Evolutionary conservation across 2,329 filamentous ascomycete genomes (phyloP), one percentile per base, ranked within the genome.

Genomic region (Proliferodiscus dingleyae): DNA sequence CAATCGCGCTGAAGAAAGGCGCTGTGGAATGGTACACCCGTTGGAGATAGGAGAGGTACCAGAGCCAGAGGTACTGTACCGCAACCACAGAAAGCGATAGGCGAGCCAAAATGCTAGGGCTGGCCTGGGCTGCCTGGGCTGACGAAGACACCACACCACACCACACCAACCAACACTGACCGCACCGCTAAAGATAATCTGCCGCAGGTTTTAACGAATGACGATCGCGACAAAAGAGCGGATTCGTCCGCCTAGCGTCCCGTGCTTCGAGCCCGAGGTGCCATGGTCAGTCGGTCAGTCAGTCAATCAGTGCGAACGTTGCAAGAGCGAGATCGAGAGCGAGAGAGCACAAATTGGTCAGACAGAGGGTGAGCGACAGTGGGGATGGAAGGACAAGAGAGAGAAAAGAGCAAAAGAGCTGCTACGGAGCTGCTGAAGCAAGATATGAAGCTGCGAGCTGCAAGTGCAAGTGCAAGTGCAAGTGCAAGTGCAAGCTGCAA

Each of bases 1-100:
- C 52, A 53, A 53, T 52, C 42, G 48, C 50, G 34, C 21, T 38
- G 30, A 40, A 41, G 41, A 40, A 30, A 23, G 41, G 37, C 37
- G 43, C 32, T 29, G 41, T 37, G 48, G 33, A 26, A 16, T 19
- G 36, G 39, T 10, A 37, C 15, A 26, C 18, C 34, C 34, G 23
- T 16, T 38, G 41, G 29, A 18, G 30, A 29, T 45, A 24, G n/a
- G 43, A 36, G 41, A 30, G 15, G 29, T 28, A 45, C 33, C 32
- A n/a, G n/a, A n/a, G n/a, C n/a, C n/a, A n/a, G n/a, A n/a, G n/a
- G n/a, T n/a, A n/a, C n/a, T n/a, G n/a, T n/a, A n/a, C n/a, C n/a
- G n/a, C n/a, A n/a, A n/a, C n/a, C n/a, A n/a, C n/a, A n/a, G n/a
- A n/a, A n/a, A 15, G 44, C 23, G 38, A 33, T 23, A 40, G 39